Conservation (phyloP, 2,329 filamentous ascomycete genomes). For the Pseudophaeomoniella oleicola region DNA sequence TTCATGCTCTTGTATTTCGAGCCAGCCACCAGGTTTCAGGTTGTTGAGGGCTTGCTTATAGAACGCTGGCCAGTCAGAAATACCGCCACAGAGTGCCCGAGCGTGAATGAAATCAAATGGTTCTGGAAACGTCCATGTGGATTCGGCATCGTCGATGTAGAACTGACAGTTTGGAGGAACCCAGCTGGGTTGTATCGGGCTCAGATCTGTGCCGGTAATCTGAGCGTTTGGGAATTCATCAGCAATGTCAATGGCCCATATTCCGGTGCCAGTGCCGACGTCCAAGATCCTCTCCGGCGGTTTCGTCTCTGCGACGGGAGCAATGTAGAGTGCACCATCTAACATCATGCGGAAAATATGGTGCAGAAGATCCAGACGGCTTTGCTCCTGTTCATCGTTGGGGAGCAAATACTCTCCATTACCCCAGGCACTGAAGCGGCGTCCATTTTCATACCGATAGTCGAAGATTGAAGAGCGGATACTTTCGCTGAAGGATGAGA, state of each 20-base stretch:
- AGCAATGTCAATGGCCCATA: conserved; percentile 9
- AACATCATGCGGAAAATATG: conserved; percentile 1
- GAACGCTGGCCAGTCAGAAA: conserved; percentile 11
- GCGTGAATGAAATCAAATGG: conserved; percentile 16
- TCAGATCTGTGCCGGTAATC: conserved; percentile 22
- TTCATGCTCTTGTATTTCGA: conserved; percentile 5
- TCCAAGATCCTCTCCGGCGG: conserved; percentile 4
- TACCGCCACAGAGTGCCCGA: conserved; percentile 14
- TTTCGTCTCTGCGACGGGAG: background rate
- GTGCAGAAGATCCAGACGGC: conserved; percentile 1
- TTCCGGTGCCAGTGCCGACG: conserved; percentile 7
- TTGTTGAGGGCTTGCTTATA: conserved; percentile 12
- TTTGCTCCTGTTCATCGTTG: background rate
- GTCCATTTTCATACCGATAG: conserved; percentile 26
- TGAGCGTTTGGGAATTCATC: conserved; percentile 13
- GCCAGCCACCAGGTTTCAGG: conserved; percentile 16
- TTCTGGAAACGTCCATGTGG: conserved; percentile 11
- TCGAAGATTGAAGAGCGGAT: conserved; percentile 3
- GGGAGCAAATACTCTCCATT: conserved; percentile 6
- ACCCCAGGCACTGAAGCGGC: conserved; percentile 23
- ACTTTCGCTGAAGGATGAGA: background rate
- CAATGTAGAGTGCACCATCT: conserved; percentile 1
- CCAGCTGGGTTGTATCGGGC: conserved; percentile 18
- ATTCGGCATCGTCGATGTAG: conserved; percentile 17
- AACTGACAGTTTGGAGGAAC: conserved; percentile 16